Percentiles rank a stretch among this genome's conserved stretches.
Evolutionary conservation across 225 moss, liverwort and hornwort genomes (phyloP).

Genomic region (Marchantia polymorpha): DNA sequence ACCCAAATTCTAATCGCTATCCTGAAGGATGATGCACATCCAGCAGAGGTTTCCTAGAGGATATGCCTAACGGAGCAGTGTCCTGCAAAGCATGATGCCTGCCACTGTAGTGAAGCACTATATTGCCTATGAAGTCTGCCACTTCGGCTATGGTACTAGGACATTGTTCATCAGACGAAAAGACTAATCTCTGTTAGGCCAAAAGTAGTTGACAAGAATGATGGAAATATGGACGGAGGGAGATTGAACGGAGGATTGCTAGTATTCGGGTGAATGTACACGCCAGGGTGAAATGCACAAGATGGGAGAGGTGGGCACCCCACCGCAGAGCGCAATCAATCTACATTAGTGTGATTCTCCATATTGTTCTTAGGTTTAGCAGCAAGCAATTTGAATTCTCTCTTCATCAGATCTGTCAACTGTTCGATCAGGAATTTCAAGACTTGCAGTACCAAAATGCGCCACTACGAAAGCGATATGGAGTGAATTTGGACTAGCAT

Average conservation of each 20-base stretch:
- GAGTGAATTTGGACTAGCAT: neutral
- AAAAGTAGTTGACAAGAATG: neutral
- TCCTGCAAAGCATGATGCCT: conserved; percentile 7
- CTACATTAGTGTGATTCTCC: neutral
- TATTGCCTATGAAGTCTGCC: neutral
- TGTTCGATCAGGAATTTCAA: neutral
- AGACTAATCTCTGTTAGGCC: neutral
- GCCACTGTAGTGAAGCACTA: neutral
- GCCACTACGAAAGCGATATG: neutral
- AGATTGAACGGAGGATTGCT: neutral
- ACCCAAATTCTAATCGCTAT: neutral
- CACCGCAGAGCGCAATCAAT: neutral
- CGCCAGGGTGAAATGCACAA: neutral
- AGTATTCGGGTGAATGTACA: neutral
- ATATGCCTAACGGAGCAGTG: neutral
- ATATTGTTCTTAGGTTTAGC: neutral
- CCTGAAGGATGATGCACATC: neutral
- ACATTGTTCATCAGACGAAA: neutral
- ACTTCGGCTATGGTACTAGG: neutral
- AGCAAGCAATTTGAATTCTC: neutral
- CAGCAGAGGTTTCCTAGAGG: too few relatives aligned
- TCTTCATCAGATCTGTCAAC: neutral
- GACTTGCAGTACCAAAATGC: neutral
- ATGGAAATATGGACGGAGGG: neutral
- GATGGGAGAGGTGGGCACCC: neutral